Base-by-base conservation (phyloP, 1,284 basidiomycete species). In the Golubevia sp. region DNA sequence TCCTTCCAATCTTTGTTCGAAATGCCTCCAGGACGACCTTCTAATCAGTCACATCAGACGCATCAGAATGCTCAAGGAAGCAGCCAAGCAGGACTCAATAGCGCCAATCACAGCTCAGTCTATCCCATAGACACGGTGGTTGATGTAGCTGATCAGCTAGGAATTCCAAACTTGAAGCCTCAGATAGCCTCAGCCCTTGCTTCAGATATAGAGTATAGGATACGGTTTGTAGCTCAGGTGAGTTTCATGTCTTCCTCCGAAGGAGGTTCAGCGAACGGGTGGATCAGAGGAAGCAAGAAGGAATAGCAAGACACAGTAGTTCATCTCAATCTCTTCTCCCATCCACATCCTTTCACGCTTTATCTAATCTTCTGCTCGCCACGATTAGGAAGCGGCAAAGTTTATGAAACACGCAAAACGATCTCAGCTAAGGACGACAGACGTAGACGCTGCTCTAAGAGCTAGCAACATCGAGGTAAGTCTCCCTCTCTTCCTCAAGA, bases 361-460 rank as follows among this genome's bases (percentile, higher is more conserved):
- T 8, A 6, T 23, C 50, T 59, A n/a, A 51, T 21, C 3, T 20
- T 27, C 8, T 2, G 24, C 59, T 24, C 7, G 0, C 4, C 53
- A 11, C 20, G 2, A 8, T 6, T 5, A 96, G 90, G 95, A 98
- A 87, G 94, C 96, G 8, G 90, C 93, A 24, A 92, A 94, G 66
- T 99, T 97, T 84, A 98, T 97, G 92, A 89, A 94, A 24, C 95
- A 99, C 84, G 91, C 92, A 0, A 90, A 93, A 66, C 88, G 96
- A 62, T 92, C 91, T 26, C 92, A 91, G 0, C 87, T 99, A 81
- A 91, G 90, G 13, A 93, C 93, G 0, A 88, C 90, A 23, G 96
- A 99, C 85, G 90, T 99, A 58, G 94, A 98, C 84, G 90, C 94
- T 71, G 97, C 96, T 0, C 87, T 99, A 56, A 91, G 93, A 66